Evolutionary conservation across 805 yeast species (phyloP).

Genomic region (Metschnikowia cerradonensis): DNA sequence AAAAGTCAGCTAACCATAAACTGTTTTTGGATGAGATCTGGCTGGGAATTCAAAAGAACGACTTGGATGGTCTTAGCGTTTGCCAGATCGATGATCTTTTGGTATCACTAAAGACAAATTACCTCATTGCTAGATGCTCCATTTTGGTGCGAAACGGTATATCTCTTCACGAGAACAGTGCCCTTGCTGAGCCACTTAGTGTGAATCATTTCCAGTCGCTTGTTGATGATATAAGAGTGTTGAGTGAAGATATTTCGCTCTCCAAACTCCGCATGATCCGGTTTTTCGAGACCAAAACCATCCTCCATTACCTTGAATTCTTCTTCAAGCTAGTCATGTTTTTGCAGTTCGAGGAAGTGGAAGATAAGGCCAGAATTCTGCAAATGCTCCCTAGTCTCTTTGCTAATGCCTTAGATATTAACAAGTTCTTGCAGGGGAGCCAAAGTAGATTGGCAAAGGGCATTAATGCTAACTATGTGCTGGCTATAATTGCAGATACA

Average conservation of each 20-base stretch:
- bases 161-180: background rate
- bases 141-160: slow-evolving; percentile 13
- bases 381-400: slow-evolving; percentile 18
- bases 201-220: slow-evolving; percentile 21
- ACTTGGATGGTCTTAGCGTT: slow-evolving; percentile 3
- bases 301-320: slow-evolving; percentile 27
- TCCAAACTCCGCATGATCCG: slow-evolving; percentile 10
- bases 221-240: slow-evolving; percentile 23
- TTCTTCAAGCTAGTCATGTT: slow-evolving; percentile 28
- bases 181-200: slow-evolving; percentile 12
- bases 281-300: slow-evolving; percentile 11
- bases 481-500: slow-evolving; percentile 26
- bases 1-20: slow-evolving; percentile 21
- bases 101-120: slow-evolving; percentile 22
- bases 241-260: slow-evolving; percentile 22
- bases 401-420: slow-evolving; percentile 14
- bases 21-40: slow-evolving; percentile 20
- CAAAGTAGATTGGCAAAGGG: slow-evolving; percentile 7
- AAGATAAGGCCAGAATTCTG: slow-evolving; percentile 12
- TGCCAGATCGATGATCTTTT: slow-evolving; percentile 17
- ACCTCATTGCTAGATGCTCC: slow-evolving; percentile 27
- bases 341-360: slow-evolving; percentile 34
- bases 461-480: slow-evolving; percentile 18
- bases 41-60: slow-evolving; percentile 7
- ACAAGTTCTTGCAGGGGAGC: slow-evolving; percentile 12